Percentiles rank a stretch among this genome's conserved stretches.
Evolutionary conservation across 2,329 filamentous ascomycete genomes (phyloP).

Genomic region (Sclerotinia subarctica): DNA sequence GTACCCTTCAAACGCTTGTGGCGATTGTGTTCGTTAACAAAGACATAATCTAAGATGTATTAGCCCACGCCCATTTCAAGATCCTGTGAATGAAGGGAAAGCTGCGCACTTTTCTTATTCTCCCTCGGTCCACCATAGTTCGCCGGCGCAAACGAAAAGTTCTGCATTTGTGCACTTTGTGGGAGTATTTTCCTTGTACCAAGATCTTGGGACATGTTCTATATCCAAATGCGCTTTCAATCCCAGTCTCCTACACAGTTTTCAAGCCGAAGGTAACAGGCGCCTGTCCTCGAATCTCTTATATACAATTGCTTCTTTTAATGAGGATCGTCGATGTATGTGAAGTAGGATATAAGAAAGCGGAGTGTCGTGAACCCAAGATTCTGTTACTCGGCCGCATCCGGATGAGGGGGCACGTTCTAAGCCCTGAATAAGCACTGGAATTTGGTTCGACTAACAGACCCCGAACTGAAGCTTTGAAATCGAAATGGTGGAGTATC

Average conservation of each 20-base stretch:
- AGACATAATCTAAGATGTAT: conserved; percentile 79
- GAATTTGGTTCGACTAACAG: background rate
- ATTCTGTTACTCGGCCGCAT: background rate
- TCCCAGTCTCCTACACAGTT: background rate
- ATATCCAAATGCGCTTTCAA: conserved; percentile 7
- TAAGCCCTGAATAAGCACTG: background rate
- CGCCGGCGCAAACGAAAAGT: conserved; percentile 71
- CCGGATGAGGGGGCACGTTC: conserved; percentile 15
- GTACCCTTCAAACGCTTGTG: conserved; percentile 94
- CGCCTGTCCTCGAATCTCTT: background rate
- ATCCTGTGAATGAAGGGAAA: background rate
- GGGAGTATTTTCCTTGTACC: conserved; percentile 60
- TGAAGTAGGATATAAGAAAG: background rate
- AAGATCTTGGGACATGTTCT: conserved; percentile 60
- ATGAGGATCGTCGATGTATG: conserved; percentile 1
- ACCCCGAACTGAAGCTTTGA: conserved; percentile 7
- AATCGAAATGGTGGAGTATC: conserved; percentile 18
- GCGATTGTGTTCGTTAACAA: conserved; percentile 97
- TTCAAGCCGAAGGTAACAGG: background rate
- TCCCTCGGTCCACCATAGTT: conserved; percentile 63
- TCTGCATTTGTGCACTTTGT: conserved; percentile 67
- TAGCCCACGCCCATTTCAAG: conserved; percentile 31
- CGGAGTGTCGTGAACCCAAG: conserved; percentile 14
- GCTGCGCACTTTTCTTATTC: conserved; percentile 74
- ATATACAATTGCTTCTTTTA: background rate